Conservation (phyloP, 208 protist species). For the Acanthamoeba lenticulata region DNA sequence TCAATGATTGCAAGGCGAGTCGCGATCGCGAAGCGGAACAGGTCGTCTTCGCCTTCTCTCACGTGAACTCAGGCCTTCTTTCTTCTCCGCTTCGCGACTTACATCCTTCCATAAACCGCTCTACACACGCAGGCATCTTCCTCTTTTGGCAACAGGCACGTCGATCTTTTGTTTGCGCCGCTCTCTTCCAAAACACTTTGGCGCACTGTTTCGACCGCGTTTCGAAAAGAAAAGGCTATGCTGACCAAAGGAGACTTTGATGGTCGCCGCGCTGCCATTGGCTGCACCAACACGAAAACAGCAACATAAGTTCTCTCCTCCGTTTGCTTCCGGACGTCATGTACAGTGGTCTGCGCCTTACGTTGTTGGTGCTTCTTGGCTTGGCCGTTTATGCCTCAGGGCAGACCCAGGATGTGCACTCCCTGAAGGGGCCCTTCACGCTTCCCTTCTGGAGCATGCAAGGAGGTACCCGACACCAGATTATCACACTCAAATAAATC, state of each 20-base stretch:
- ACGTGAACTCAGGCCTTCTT: neutral
- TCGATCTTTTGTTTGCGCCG: neutral
- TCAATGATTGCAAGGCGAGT: neutral
- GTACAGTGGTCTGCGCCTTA: neutral
- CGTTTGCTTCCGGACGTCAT: too few species aligned
- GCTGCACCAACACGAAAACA: too few species aligned
- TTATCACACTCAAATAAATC: neutral
- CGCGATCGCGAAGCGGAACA: neutral
- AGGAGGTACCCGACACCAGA: neutral
- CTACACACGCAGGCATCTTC: too few species aligned
- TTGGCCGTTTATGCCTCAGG: neutral
- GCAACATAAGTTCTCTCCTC: too few species aligned
- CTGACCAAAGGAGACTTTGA: too few species aligned
- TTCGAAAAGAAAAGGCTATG: too few species aligned
- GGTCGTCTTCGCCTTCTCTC: neutral
- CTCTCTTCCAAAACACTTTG: neutral
- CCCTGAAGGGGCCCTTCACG: conserved; percentile 20
- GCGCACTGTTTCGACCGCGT: too few species aligned
- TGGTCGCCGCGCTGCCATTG: too few species aligned
- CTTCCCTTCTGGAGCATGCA: conserved; percentile 44
- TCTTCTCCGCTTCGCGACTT: neutral
- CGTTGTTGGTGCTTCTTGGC: neutral
- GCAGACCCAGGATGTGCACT: conserved; percentile 16
- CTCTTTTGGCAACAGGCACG: neutral
- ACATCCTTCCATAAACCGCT: neutral